phyloP scores from a whole-genome alignment of 2,329 filamentous ascomycete genomes.

The Fusarium illudens region DNA sequence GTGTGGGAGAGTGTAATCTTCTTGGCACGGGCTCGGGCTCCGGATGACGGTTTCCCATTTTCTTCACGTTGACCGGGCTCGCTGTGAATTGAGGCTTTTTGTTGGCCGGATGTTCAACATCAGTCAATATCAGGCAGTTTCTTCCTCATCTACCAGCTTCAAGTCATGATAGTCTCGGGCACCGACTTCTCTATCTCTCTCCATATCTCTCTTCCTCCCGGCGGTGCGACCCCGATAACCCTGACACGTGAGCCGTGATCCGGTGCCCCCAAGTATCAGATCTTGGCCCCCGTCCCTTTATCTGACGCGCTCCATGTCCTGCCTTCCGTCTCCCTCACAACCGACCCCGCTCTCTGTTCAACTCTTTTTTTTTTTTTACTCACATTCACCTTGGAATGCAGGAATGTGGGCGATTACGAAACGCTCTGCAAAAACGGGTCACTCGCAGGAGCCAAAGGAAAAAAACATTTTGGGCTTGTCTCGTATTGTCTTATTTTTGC shows the following conservation, averaged over 20 bases:
- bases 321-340: background rate
- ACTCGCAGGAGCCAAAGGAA: background rate
- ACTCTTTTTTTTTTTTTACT: background rate
- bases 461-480: slow-evolving; percentile 5
- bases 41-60: background rate
- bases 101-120: background rate
- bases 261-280: slow-evolving; percentile 15
- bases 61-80: background rate
- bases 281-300: slow-evolving; percentile 11
- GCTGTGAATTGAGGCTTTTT: slow-evolving; percentile 3
- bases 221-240: background rate
- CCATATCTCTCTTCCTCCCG: background rate
- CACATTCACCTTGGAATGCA: slow-evolving; percentile 2
- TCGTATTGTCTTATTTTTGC: slow-evolving; percentile 8
- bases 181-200: background rate
- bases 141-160: background rate
- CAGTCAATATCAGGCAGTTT: slow-evolving; percentile 4
- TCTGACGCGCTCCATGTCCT: slow-evolving; percentile 20
- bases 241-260: background rate
- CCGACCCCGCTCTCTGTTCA: slow-evolving; percentile 10
- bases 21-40: slow-evolving; percentile 1
- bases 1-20: too few species aligned
- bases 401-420: slow-evolving; percentile 20
- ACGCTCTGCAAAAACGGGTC: background rate
- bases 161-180: background rate